These are phyloP conservation scores for Tuber magnatum DNA, from an alignment of 495 filamentous ascomycete species.

Conservation along the genomic window DNA sequence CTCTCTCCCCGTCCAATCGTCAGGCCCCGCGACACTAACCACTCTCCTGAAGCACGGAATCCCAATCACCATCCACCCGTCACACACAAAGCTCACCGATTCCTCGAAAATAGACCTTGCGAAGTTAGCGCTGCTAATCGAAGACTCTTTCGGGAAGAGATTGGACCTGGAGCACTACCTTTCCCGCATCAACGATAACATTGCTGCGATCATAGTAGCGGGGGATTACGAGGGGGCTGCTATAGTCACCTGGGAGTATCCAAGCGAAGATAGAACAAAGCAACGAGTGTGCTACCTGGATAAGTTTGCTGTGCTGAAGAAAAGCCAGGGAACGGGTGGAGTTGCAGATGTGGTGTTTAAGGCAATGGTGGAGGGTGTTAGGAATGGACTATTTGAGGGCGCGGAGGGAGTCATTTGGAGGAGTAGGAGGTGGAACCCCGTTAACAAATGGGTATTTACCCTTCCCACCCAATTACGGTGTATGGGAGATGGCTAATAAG, in stretches of 20 bases:
- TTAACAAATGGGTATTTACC: conserved; percentile 67
- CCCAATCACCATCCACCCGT: conserved; percentile 71
- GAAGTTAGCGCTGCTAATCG: conserved; percentile 75
- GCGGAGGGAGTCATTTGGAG: conserved; percentile 52
- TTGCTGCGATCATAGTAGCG: conserved; percentile 88
- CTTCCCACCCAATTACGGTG: not conserved
- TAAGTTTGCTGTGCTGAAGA: conserved; percentile 90
- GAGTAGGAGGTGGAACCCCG: conserved; percentile 70
- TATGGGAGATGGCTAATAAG: not conserved
- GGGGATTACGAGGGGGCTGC: conserved; percentile 96
- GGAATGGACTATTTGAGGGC: conserved; percentile 34
- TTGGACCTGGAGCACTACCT: conserved; percentile 81
- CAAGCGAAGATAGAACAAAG: conserved; percentile 48
- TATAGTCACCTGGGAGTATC: conserved; percentile 86
- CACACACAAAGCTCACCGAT: conserved; percentile 61
- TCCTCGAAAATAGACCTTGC: conserved; percentile 67
- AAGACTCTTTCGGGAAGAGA: conserved; percentile 84
- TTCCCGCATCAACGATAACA: conserved; percentile 60
- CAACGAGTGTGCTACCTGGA: conserved; percentile 87
- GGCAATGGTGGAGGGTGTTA: conserved; percentile 77
- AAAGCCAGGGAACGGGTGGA: conserved; percentile 80
- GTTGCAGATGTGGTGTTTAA: conserved; percentile 95
- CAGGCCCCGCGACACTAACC: conserved; percentile 46
- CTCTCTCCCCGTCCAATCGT: conserved; percentile 63
- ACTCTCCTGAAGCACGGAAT: conserved; percentile 89